A percentile compares a stretch with the other conserved stretches of the same genome.
phyloP scores from a whole-genome alignment of 345 rosid genomes.

The Lepidium africanum region DNA sequence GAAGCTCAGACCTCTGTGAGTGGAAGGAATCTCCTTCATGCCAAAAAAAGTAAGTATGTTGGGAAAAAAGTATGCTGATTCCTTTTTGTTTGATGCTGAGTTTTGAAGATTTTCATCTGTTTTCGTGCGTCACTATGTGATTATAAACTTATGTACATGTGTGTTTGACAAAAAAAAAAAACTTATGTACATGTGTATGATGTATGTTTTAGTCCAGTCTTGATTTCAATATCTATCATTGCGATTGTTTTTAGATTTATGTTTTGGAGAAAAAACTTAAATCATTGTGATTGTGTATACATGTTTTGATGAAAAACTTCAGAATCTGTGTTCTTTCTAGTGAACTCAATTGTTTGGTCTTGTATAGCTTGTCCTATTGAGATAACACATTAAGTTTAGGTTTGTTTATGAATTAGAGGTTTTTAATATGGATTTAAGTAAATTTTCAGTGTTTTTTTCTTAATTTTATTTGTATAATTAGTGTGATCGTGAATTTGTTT shows the following conservation, averaged over 20 bases:
- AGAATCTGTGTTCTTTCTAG: not conserved
- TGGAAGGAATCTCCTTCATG: slow-evolving; percentile 55
- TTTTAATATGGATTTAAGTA: not conserved
- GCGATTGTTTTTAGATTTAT: not conserved
- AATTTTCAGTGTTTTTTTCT: not conserved
- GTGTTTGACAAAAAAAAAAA: too few species aligned
- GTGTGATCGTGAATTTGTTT: not conserved
- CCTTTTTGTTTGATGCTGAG: not conserved
- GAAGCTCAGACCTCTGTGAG: slow-evolving; percentile 31
- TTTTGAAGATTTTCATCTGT: not conserved
- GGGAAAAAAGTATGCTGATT: not conserved
- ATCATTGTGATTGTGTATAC: too few species aligned
- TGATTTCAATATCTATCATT: not conserved
- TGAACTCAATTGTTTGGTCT: not conserved
- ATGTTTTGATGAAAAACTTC: not conserved
- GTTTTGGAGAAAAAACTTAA: too few species aligned
- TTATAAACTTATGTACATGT: not conserved
- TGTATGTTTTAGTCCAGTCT: not conserved
- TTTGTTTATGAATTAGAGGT: not conserved
- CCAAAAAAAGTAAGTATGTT: slow-evolving; percentile 51
- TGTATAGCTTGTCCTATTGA: not conserved
- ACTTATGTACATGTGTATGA: not conserved
- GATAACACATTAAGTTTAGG: not conserved
- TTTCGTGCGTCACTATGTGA: not conserved
- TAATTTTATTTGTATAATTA: not conserved